These are phyloP conservation scores for Mortierella antarctica DNA, from an alignment of 192 early-diverging fungal genomes.

Conservation along the genomic window DNA sequence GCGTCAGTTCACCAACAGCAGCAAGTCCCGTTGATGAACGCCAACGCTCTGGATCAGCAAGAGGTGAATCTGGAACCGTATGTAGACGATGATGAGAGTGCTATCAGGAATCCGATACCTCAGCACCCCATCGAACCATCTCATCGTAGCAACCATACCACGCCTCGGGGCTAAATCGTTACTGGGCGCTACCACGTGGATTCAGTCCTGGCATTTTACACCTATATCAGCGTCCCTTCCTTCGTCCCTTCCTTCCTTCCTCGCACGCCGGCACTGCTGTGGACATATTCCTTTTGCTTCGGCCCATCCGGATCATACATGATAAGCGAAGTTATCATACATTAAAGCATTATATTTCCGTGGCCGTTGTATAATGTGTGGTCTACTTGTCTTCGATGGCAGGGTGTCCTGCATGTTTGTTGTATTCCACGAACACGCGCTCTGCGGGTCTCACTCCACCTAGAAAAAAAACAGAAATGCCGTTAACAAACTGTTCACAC, in stretches of 20 bases:
- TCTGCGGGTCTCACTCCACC: slow-evolving; percentile 55
- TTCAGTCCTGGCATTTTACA: too few relatives aligned
- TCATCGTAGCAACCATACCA: neutral
- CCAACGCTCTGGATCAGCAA: slow-evolving; percentile 35
- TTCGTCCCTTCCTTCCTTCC: too few relatives aligned
- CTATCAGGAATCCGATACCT: slow-evolving; percentile 5
- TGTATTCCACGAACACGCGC: slow-evolving; percentile 58
- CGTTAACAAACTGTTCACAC: neutral
- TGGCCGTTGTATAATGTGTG: too few relatives aligned
- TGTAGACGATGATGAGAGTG: slow-evolving; percentile 1
- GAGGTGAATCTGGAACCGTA: slow-evolving; percentile 12
- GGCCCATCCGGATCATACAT: too few relatives aligned
- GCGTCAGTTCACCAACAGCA: slow-evolving; percentile 21
- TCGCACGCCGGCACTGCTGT: too few relatives aligned
- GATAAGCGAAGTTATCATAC: too few relatives aligned
- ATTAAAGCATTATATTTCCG: too few relatives aligned
- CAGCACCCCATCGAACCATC: neutral
- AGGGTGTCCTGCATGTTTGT: slow-evolving; percentile 50
- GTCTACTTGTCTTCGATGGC: slow-evolving; percentile 35
- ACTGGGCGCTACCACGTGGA: neutral
- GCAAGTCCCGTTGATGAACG: slow-evolving; percentile 39
- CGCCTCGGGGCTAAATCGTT: neutral
- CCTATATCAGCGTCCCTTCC: too few relatives aligned
- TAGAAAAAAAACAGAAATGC: slow-evolving; percentile 7
- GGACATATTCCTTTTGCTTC: too few relatives aligned